These are phyloP conservation scores for Kodamaea kakaduensis DNA, from an alignment of 805 yeast species.

Conservation along the genomic window DNA sequence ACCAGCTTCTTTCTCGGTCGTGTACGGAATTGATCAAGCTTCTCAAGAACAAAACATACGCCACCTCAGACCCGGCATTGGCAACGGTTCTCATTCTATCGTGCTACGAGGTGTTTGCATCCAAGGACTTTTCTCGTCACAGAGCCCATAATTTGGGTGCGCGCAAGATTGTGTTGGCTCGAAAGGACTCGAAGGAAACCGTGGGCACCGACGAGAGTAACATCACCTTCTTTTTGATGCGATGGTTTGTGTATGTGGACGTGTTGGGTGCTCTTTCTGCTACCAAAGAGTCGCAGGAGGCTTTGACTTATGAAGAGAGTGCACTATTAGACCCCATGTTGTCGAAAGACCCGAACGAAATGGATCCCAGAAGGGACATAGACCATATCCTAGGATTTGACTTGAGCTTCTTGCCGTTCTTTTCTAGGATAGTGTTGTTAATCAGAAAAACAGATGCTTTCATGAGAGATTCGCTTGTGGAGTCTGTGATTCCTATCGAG, in stretches of 20 bases:
- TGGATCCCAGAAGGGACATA: slow-evolving; percentile 39
- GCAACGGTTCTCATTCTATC: slow-evolving; percentile 58
- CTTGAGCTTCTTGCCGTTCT: slow-evolving; percentile 53
- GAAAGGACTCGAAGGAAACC: slow-evolving; percentile 26
- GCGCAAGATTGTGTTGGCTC: slow-evolving; percentile 53
- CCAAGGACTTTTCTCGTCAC: slow-evolving; percentile 49
- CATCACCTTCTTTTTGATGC: slow-evolving; percentile 50
- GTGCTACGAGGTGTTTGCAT: slow-evolving; percentile 49
- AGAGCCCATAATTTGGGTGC: slow-evolving; percentile 67
- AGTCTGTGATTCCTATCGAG: slow-evolving; percentile 15
- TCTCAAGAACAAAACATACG: slow-evolving; percentile 47
- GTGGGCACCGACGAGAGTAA: slow-evolving; percentile 26
- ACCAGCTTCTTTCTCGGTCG: slow-evolving; percentile 52
- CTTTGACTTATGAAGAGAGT: slow-evolving; percentile 21
- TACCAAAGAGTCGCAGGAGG: slow-evolving; percentile 35
- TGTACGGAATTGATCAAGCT: slow-evolving; percentile 52
- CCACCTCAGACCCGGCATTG: slow-evolving; percentile 63
- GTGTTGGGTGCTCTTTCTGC: slow-evolving; percentile 61
- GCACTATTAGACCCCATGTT: slow-evolving; percentile 18
- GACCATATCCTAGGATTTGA: slow-evolving; percentile 69
- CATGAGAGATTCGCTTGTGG: slow-evolving; percentile 8
- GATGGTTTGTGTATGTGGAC: slow-evolving; percentile 71
- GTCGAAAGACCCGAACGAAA: slow-evolving; percentile 7
- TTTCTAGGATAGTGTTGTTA: slow-evolving; percentile 44
- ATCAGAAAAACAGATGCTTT: slow-evolving; percentile 27